phyloP scores from a whole-genome alignment of 768 basidiomycete species.

The Kwoniella botswanensis region DNA sequence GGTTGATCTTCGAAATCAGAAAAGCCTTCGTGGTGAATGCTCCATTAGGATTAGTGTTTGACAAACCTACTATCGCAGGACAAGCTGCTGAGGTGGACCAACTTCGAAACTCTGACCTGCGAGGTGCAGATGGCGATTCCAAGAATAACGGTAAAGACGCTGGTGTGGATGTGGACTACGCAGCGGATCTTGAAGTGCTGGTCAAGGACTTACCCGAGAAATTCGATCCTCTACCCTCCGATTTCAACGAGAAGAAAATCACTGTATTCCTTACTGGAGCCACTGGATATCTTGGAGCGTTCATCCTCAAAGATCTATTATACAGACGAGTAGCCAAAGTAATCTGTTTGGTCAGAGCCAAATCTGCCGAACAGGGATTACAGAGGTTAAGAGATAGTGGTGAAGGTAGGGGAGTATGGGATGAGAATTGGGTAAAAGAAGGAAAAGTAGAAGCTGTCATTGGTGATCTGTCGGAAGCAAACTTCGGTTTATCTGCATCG shows the following conservation, averaged over 20 bases:
- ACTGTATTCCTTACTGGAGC: slow-evolving; percentile 95
- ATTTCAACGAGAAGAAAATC: slow-evolving; percentile 65
- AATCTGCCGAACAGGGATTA: slow-evolving; percentile 68
- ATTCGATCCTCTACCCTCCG: slow-evolving; percentile 69
- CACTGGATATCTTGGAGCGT: slow-evolving; percentile 95
- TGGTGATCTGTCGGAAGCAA: slow-evolving; percentile 78
- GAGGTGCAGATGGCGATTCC: slow-evolving; percentile 60
- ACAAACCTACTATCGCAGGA: slow-evolving; percentile 79
- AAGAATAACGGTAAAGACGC: slow-evolving; percentile 33
- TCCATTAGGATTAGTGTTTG: slow-evolving; percentile 88
- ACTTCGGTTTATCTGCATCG: slow-evolving; percentile 71
- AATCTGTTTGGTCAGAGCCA: slow-evolving; percentile 85
- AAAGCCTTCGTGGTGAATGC: slow-evolving; percentile 88
- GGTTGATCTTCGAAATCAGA: slow-evolving; percentile 94
- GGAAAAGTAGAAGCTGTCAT: slow-evolving; percentile 76
- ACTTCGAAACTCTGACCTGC: slow-evolving; percentile 79
- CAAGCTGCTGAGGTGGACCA: slow-evolving; percentile 77
- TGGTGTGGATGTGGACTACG: slow-evolving; percentile 67
- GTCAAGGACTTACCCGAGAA: slow-evolving; percentile 65
- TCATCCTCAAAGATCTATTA: slow-evolving; percentile 81
- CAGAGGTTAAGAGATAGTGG: slow-evolving; percentile 73
- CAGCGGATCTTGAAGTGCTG: slow-evolving; percentile 74
- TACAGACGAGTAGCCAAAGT: slow-evolving; percentile 76
- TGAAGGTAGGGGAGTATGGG: slow-evolving; percentile 83
- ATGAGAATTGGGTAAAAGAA: slow-evolving; percentile 74